Conservation (phyloP, 768 basidiomycete genomes). For the Mycena indigotica region DNA sequence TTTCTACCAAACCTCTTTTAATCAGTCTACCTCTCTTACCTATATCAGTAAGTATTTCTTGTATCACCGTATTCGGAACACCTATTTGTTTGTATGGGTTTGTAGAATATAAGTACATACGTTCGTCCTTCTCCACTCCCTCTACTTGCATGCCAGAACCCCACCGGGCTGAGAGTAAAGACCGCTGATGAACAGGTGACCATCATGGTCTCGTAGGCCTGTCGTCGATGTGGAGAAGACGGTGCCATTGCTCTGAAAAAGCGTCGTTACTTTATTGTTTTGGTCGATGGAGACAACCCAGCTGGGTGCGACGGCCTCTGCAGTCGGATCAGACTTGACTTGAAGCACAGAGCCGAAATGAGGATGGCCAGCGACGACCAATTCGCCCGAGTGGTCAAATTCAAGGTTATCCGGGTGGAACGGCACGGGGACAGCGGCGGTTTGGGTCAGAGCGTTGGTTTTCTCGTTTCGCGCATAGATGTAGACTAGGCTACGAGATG, state of each 20-base stretch:
- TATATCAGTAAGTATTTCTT: constrained; percentile 9
- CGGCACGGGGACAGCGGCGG: constrained; percentile 49
- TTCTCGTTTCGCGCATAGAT: constrained; percentile 53
- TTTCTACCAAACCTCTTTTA: constrained; percentile 67
- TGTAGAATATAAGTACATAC: constrained; percentile 3
- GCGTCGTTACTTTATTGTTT: constrained; percentile 50
- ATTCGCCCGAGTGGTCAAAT: constrained; percentile 47
- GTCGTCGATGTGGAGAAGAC: constrained; percentile 59
- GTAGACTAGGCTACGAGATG: constrained; percentile 46
- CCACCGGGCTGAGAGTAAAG: constrained; percentile 56
- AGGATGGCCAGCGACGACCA: constrained; percentile 70
- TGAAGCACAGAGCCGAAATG: constrained; percentile 54
- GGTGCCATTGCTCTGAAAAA: constrained; percentile 77
- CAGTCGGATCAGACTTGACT: constrained; percentile 47
- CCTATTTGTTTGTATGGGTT: constrained; percentile 25
- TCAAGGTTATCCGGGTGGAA: constrained; percentile 65
- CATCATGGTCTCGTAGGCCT: constrained; percentile 51
- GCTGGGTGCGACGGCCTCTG: constrained; percentile 46
- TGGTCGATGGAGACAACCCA: constrained; percentile 57
- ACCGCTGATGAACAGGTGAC: constrained; percentile 55
- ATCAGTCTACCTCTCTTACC: constrained; percentile 17
- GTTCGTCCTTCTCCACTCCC: background rate
- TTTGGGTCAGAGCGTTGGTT: constrained; percentile 46
- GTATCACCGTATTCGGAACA: background rate
- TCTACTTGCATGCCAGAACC: constrained; percentile 47